Evolutionary conservation across 2,329 filamentous ascomycete species (phyloP), one percentile per base, ranked within the genome.

Genomic region (Arachnomyces sp.): DNA sequence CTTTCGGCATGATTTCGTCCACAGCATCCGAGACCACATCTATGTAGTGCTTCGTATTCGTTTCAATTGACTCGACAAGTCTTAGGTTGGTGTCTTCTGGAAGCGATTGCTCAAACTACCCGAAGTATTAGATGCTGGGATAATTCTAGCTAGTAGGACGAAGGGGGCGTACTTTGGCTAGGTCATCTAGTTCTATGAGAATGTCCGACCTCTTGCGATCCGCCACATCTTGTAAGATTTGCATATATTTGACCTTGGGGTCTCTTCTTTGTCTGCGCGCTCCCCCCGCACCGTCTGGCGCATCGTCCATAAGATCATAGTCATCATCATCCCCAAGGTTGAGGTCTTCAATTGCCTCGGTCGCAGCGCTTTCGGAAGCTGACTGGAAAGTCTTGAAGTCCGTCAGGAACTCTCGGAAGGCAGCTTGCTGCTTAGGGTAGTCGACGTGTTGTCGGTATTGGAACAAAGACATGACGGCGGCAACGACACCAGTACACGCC

Each of bases 21-120:
- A 95, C 81, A 6, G 92, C 92, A 49, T 83, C 76, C 2, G 90
- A 90, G 43, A 96, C 66, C 43, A 96, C 77, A 56, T 98, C 92
- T 50, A 96, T 81, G 58, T 98, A 98, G 62, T 94, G 92, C 57
- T 92, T 84, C 12, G 92, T 87, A 65, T 98, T 98, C 51, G 74
- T 76, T 67, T 92, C 85, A 53, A 98, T 84, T 1, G 84, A 93
- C 34, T 84, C 76, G 14, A 94, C 82, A 14, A 72, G 59, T 47
- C 63, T 66, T 36, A 96, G 71, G 51, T 82, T 79, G 47, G 84
- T 63, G 4, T 81, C 79, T 35, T 82, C 79, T 39, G 79, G 78
- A 15, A 80, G 64, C 18, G 79, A 72, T 49, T 79, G 74, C 62
- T 95, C 89, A 65, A 82, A 96, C 81, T 90, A 51, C 31, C 12